A percentile compares a stretch with the other conserved stretches of the same genome.
phyloP scores from a whole-genome alignment of 495 filamentous ascomycete species.

The Talaromyces borbonicus region DNA sequence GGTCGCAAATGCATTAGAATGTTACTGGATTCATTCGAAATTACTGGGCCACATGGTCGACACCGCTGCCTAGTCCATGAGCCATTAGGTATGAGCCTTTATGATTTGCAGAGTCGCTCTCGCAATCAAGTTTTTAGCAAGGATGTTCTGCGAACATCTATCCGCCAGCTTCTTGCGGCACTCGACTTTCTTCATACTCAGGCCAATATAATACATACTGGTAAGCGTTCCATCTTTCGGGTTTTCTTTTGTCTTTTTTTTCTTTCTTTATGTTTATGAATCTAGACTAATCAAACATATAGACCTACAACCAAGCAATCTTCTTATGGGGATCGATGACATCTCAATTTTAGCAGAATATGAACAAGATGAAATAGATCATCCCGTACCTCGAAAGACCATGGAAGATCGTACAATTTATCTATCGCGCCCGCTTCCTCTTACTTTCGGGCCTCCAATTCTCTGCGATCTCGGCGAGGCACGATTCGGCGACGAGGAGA shows the following conservation, averaged over 20 bases:
- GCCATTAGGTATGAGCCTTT: conserved; percentile 27
- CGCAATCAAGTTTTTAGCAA: conserved; percentile 12
- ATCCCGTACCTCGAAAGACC: conserved; percentile 18
- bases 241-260: too few relatives aligned
- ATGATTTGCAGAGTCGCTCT: conserved; percentile 13
- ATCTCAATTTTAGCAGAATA: conserved; percentile 18
- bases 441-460: conserved; percentile 14
- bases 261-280: neutral
- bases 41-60: neutral
- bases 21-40: neutral
- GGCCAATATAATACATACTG: conserved; percentile 34
- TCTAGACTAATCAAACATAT: neutral
- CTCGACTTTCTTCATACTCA: conserved; percentile 38
- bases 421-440: conserved; percentile 15
- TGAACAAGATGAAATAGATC: conserved; percentile 17
- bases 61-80: conserved; percentile 13
- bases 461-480: conserved; percentile 24
- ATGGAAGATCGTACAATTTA: conserved; percentile 17
- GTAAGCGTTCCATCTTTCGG: conserved; percentile 21
- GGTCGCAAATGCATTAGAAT: neutral
- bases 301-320: conserved; percentile 21
- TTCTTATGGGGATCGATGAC: conserved; percentile 21
- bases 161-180: conserved; percentile 21
- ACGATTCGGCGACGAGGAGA: conserved; percentile 19
- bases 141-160: conserved; percentile 13